Percentiles rank a stretch among this genome's conserved stretches.
These are phyloP conservation scores for Dioscorea dumetorum DNA, from an alignment of 106 monocot species.

Conservation along the genomic window DNA sequence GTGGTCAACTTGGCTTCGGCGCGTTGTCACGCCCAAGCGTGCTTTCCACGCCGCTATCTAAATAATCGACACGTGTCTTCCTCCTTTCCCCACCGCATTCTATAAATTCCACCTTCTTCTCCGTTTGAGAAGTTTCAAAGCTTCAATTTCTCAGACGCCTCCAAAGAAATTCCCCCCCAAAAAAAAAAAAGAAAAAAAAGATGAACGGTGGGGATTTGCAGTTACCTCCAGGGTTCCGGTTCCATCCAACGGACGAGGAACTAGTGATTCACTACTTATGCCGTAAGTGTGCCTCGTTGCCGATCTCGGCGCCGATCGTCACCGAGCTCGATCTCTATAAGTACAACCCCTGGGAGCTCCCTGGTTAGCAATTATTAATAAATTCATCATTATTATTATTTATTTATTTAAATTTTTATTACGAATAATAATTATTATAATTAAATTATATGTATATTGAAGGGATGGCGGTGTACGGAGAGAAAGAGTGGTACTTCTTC, in stretches of 20 bases:
- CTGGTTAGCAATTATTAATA: conserved; percentile 25
- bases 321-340: conserved; percentile 81
- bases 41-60: conserved; percentile 6
- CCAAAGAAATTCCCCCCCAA: background rate
- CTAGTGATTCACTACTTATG: conserved; percentile 73
- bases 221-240: conserved; percentile 79
- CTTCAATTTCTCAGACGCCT: background rate
- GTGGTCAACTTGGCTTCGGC: background rate
- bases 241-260: conserved; percentile 91
- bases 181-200: background rate
- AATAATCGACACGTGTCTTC: conserved; percentile 6
- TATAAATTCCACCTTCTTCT: conserved; percentile 28
- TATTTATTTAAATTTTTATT: background rate
- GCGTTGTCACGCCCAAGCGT: conserved; percentile 13
- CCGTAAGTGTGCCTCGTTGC: conserved; percentile 43
- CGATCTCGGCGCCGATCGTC: conserved; percentile 56
- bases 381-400: no score
- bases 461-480: conserved; percentile 66
- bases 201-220: conserved; percentile 37
- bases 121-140: conserved; percentile 29
- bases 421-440: no score
- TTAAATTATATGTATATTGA: background rate
- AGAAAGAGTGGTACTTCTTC: conserved; percentile 91
- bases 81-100: background rate
- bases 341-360: conserved; percentile 71